These are phyloP conservation scores for Fusarium sp. DNA, from an alignment of 2,329 filamentous ascomycete genomes.

Conservation along the genomic window DNA sequence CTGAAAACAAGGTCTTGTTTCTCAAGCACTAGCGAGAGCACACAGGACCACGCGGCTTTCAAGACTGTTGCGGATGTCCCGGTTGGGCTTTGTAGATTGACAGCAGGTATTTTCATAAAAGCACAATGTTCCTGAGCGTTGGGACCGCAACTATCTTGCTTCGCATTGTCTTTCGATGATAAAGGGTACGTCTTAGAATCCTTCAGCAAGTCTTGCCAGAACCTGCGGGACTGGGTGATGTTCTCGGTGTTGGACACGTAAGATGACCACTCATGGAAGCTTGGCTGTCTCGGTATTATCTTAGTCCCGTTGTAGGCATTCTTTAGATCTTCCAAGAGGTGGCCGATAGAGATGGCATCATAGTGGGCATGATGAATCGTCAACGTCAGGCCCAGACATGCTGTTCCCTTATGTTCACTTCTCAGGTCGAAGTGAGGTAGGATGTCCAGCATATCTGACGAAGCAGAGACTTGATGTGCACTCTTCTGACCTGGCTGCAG, in stretches of 20 bases:
- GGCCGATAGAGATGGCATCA: background rate
- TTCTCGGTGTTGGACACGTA: background rate
- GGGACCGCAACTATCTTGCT: background rate
- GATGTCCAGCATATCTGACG: background rate
- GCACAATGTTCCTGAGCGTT: background rate
- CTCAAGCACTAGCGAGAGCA: background rate
- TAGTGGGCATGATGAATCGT: constrained; percentile 1
- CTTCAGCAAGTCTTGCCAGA: background rate
- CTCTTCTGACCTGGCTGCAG: background rate
- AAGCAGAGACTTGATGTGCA: background rate
- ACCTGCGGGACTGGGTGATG: background rate
- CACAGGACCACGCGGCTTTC: background rate
- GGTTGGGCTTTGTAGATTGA: background rate
- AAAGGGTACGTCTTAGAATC: background rate
- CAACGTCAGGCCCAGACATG: background rate
- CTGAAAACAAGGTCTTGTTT: background rate
- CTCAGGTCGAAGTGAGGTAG: background rate
- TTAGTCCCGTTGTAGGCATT: background rate
- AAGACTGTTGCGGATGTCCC: background rate
- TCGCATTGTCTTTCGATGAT: accelerated
- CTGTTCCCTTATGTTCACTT: background rate
- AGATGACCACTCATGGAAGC: background rate
- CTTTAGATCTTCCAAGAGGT: background rate
- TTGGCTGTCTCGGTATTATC: background rate
- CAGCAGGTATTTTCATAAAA: background rate